A percentile compares a stretch with the other conserved stretches of the same genome.
phyloP scores from a whole-genome alignment of 768 basidiomycete species.

The Tulasnella sp. region DNA sequence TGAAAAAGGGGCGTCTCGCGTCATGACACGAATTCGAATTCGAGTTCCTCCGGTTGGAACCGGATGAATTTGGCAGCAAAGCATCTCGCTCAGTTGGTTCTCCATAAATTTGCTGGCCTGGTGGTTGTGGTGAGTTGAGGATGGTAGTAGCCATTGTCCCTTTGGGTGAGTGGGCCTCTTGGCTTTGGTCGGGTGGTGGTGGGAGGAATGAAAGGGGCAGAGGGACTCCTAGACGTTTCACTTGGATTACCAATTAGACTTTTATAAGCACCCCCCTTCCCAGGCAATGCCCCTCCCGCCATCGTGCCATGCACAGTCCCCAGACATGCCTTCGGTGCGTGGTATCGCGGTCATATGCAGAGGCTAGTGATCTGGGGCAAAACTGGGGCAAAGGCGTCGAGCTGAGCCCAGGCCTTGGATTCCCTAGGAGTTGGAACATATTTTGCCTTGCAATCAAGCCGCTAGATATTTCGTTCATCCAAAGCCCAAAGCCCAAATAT shows the following conservation, averaged over 20 bases:
- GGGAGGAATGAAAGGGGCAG: neutral
- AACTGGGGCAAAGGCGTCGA: neutral
- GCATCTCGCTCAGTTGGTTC: slow-evolving; percentile 8
- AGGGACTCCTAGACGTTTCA: neutral
- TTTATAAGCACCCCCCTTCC: neutral
- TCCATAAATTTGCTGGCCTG: neutral
- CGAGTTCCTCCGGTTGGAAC: no score
- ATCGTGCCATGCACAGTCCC: neutral
- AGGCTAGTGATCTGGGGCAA: neutral
- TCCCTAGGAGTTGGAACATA: no score
- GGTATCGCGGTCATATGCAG: neutral
- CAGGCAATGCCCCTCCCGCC: neutral
- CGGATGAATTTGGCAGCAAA: neutral
- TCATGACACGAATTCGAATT: neutral
- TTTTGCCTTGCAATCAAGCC: neutral
- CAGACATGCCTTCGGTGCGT: neutral
- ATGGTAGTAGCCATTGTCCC: neutral
- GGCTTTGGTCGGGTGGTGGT: neutral
- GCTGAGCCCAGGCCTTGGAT: neutral
- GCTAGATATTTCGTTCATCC: neutral
- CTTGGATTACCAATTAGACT: neutral
- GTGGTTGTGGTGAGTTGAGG: neutral
- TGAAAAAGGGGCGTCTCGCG: neutral
- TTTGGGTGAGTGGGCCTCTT: neutral
- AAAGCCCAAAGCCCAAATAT: neutral